Conservation (phyloP, 768 basidiomycete species). For the Xanthoconium purpureum region DNA sequence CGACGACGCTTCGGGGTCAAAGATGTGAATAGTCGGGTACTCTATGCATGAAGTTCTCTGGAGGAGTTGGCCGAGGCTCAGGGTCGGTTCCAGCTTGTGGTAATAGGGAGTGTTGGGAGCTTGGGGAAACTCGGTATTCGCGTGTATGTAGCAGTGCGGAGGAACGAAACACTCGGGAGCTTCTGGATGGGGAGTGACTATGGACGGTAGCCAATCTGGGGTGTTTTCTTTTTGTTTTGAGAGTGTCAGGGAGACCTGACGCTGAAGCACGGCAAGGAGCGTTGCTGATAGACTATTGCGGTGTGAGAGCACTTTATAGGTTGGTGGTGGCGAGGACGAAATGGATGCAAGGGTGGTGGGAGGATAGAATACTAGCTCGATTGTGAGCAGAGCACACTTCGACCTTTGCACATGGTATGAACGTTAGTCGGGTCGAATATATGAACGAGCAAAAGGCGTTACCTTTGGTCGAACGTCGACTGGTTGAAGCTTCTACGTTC, state of each 20-base stretch:
- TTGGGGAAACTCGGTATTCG: constrained; percentile 33
- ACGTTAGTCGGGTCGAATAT: constrained; percentile 13
- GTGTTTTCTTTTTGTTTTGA: constrained; percentile 45
- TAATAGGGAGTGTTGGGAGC: constrained; percentile 38
- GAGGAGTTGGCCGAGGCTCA: constrained; percentile 48
- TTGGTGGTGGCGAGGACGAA: constrained; percentile 33
- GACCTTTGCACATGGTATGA: constrained; percentile 48
- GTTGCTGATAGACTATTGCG: constrained; percentile 49
- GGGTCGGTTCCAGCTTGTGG: constrained; percentile 53
- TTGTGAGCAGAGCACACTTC: constrained; percentile 63
- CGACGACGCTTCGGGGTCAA: constrained; percentile 48
- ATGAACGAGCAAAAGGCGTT: constrained; percentile 28
- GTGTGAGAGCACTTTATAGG: constrained; percentile 61
- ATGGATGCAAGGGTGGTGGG: constrained; percentile 45
- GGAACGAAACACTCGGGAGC: constrained; percentile 53
- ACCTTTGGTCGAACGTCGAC: constrained; percentile 83
- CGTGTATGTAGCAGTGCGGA: constrained; percentile 61
- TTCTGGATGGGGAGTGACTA: constrained; percentile 52
- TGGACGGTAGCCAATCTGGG: constrained; percentile 55
- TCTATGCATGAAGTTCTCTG: constrained; percentile 71
- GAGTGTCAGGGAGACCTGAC: constrained; percentile 33
- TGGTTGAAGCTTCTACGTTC: constrained; percentile 72
- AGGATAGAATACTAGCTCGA: constrained; percentile 69
- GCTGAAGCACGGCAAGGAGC: constrained; percentile 50
- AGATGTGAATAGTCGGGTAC: constrained; percentile 79